Conservation (phyloP, 331 rosid genomes). For the Saraca asoca region DNA sequence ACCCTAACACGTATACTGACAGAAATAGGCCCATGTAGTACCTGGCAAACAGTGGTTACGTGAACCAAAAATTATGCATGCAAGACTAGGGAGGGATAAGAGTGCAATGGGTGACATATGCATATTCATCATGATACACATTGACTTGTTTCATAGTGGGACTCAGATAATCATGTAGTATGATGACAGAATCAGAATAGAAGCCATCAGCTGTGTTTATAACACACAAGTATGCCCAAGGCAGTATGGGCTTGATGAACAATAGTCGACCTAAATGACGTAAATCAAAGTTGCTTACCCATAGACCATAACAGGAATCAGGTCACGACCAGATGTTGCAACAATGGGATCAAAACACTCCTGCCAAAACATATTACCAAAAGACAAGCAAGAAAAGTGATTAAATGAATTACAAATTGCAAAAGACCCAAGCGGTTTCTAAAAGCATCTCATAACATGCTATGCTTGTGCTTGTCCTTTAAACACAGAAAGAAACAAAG, state of each 20-base stretch:
- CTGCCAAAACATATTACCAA: slow-evolving; percentile 51
- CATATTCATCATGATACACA: slow-evolving; percentile 4
- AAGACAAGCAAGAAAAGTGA: slow-evolving; percentile 21
- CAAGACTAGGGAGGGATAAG: not conserved
- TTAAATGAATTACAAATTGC: slow-evolving; percentile 4
- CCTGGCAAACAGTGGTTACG: too few relatives aligned
- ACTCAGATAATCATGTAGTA: slow-evolving; percentile 13
- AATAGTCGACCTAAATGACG: slow-evolving; percentile 12
- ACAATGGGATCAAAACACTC: slow-evolving; percentile 99
- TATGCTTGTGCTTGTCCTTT: too few relatives aligned
- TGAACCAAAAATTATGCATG: not conserved
- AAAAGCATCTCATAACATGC: too few relatives aligned
- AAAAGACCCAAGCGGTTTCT: too few relatives aligned
- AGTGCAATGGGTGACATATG: not conserved
- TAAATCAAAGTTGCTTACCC: slow-evolving; percentile 63
- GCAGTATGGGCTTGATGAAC: not conserved
- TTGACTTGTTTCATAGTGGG: slow-evolving; percentile 14
- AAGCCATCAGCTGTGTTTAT: slow-evolving; percentile 11
- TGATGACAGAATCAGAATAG: not conserved
- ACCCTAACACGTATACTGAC: not conserved
- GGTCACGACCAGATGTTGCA: slow-evolving; percentile 92
- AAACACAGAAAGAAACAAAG: too few relatives aligned
- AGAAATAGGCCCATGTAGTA: not conserved
- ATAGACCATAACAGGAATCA: slow-evolving; percentile 98
- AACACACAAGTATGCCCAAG: slow-evolving; percentile 8